Evolutionary conservation across 2,329 filamentous ascomycete species (phyloP), one percentile per base, ranked within the genome.

Genomic region (Neopestalotiopsis clavispora): DNA sequence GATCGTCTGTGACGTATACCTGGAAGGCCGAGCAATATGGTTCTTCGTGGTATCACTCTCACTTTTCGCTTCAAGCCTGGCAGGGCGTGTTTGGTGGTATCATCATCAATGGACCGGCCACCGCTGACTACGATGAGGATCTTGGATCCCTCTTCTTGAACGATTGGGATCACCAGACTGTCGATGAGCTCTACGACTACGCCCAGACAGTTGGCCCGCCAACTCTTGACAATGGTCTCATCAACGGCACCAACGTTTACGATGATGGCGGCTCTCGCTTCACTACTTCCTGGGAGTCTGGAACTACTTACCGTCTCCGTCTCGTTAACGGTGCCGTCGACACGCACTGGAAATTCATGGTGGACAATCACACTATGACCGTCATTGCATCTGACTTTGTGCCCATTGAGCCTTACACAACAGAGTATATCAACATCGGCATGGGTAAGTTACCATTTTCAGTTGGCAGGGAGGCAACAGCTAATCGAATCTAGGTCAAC

Each of bases 121-220:
- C 85, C 1, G 81, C 84, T 14, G 83, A 89, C 73, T 91, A 91
- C 72, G 89, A 93, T 69, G 82, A 86, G 64, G 91, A 93, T 73
- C 80, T 91, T 0, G 90, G 91, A 3, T 79, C 83, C 13, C 73
- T 92, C 1, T 82, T 89, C 34, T 75, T 92, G 4, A 85, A 84
- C 17, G 90, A 91, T 73, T 91, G 88, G 87, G 84, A 84, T 71
- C 85, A 88, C 69, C 70, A 70, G 4, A 83, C 82, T 0, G 80
- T 81, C 2, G 82, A 83, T 66, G 71, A 81, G 66, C 73, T 84
- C 1, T 80, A 79, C 58, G 52, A 67, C 4, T 4, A 64, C 9
- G 78, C 76, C 42, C 71, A 78, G 69, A 72, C 69, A 14, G 66
- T n/a, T 38, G 79, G 77, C 6, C 80, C 82, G 1, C 81, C 81